Percentiles rank a stretch among this genome's conserved stretches.
Evolutionary conservation across 129 eudicot species (phyloP).

Genomic region (Cynara cardunculus): DNA sequence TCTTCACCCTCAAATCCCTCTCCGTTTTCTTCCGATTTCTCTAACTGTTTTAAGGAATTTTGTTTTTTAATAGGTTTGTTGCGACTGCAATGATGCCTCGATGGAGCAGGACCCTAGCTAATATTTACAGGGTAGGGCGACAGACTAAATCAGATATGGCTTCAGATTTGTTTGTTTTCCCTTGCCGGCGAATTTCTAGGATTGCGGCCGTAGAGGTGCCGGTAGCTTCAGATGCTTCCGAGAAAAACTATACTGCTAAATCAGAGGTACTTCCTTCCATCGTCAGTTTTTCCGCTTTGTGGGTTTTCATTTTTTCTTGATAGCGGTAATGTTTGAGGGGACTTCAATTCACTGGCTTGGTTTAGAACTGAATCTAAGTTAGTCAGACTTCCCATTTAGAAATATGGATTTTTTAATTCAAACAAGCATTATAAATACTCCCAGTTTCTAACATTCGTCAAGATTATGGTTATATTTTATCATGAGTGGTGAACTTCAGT

Average conservation of each 20-base stretch:
- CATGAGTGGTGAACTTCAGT: neutral
- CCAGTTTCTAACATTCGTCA: neutral
- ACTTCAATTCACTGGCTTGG: neutral
- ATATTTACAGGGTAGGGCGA: conserved; percentile 6
- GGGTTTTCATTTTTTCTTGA: neutral
- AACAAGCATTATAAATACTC: neutral
- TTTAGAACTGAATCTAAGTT: neutral
- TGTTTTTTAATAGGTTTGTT: neutral
- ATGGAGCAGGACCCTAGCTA: conserved; percentile 31
- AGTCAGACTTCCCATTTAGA: neutral
- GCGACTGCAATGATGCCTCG: conserved; percentile 26
- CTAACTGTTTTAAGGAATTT: neutral
- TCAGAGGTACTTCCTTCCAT: conserved; percentile 28
- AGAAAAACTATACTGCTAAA: conserved; percentile 13
- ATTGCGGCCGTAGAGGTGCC: conserved; percentile 29
- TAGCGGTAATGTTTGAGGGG: neutral
- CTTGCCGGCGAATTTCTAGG: conserved; percentile 33
- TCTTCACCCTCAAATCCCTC: neutral
- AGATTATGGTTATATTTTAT: neutral
- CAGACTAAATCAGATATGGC: conserved; percentile 17
- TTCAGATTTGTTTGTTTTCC: conserved; percentile 11
- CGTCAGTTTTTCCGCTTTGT: neutral
- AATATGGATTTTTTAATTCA: neutral
- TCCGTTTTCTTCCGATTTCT: conserved; percentile 1
- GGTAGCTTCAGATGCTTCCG: conserved; percentile 14